Evolutionary conservation across 225 moss, liverwort and hornwort genomes (phyloP), one percentile per base, ranked within the genome.

Genomic region (Rhytidiadelphus loreus): DNA sequence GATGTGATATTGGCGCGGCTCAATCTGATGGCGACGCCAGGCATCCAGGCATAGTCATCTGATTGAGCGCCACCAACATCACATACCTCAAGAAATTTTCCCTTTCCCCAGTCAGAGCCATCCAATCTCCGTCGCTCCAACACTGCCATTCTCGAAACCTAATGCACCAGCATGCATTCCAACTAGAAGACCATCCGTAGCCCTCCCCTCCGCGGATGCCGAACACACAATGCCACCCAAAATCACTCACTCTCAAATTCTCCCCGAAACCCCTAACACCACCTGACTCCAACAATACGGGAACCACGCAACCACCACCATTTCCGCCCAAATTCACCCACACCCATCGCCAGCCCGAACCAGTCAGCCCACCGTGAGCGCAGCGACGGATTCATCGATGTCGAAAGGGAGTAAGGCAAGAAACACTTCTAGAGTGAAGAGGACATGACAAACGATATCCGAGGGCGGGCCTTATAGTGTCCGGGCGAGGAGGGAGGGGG

Each of bases 1-100:
- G 92, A 96, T 95, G 96, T 97, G 95, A 97, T 96, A 96, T 96
- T 97, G 96, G 96, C 96, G 95, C 96, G 97, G 95, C 95, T 97
- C 95, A 95, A 94, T 96, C 96, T 95, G 96, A 93, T 93, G 90
- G 88, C 94, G 90, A 93, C 96, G 79, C 94, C 92, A 56, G 89
- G 53, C 46, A 79, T 66, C 70, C 91, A 90, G 92, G 95, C 94
- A 89, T 92, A 87, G 95, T 92, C 92, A 93, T 93, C 94, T 96
- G 92, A 96, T 93, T 94, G 95, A 96, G 95, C 92, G 89, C 92
- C 90, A 92, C 96, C 97, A 96, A 97, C 93, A 97, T 94, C 95
- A 95, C 96, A 97, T 92, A 74, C 95, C 93, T 92, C 90, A 89
- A 81, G 70, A 70, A 80, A 58, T 37, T n/a, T 62, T 23, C 71